phyloP scores from a whole-genome alignment of 371 early-diverging fungal species.

The Rhizomucor pusillus region DNA sequence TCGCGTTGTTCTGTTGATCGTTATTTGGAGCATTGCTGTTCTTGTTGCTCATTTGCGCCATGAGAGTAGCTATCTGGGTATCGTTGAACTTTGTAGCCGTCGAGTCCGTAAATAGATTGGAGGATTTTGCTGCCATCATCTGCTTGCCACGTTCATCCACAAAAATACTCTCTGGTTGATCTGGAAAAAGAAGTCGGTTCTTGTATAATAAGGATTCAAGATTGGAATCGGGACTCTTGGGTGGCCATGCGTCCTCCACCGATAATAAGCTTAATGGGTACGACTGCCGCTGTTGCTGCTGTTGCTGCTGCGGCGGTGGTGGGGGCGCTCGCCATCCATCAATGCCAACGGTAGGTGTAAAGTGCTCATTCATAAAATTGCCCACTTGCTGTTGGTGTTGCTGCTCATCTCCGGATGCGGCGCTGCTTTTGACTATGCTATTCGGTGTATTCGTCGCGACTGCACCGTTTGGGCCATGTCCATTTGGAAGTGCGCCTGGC shows the following conservation, averaged over 20 bases:
- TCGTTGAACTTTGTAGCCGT: constrained; percentile 2
- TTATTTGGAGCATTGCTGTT: too few species aligned
- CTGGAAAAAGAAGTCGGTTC: too few species aligned
- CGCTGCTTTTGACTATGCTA: too few species aligned
- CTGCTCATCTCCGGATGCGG: neutral
- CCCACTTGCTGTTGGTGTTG: constrained; percentile 6
- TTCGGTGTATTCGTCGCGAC: constrained; percentile 4
- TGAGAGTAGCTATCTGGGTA: constrained; percentile 6
- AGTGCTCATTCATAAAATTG: neutral
- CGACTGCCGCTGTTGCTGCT: constrained; percentile 1
- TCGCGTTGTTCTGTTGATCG: neutral
- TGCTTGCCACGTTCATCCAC: constrained; percentile 7
- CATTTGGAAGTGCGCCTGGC: neutral
- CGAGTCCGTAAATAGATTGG: neutral
- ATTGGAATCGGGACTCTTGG: constrained; percentile 7
- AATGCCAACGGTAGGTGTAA: neutral
- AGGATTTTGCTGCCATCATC: too few species aligned
- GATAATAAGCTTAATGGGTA: constrained; percentile 9
- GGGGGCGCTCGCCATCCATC: constrained; percentile 1
- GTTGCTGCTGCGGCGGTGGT: constrained; percentile 9
- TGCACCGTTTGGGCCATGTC: neutral
- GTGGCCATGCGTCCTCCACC: constrained; percentile 9
- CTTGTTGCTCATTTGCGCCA: constrained; percentile 7
- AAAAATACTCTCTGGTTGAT: neutral
- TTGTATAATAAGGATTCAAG: constrained; percentile 11